These are phyloP conservation scores for Phaeosphaeriaceae sp. DNA, from an alignment of 2,329 filamentous ascomycete species.

Conservation along the genomic window DNA sequence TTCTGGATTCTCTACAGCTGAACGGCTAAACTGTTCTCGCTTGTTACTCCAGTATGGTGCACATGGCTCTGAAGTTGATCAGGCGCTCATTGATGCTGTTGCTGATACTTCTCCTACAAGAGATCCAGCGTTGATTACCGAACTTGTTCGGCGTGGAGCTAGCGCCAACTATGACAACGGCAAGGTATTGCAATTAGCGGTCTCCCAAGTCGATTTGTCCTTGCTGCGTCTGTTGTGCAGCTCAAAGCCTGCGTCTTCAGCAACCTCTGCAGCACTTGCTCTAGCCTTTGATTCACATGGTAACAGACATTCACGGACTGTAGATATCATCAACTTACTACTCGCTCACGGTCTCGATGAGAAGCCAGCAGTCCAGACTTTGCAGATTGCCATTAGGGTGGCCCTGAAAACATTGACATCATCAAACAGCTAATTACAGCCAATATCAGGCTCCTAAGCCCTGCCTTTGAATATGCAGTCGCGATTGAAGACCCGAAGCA, in stretches of 20 bases:
- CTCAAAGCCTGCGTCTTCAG: conserved; percentile 21
- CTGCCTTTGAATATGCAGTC: conserved; percentile 36
- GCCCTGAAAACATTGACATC: conserved; percentile 40
- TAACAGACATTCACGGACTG: conserved; percentile 26
- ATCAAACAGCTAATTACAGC: conserved; percentile 35
- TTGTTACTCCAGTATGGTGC: conserved; percentile 37
- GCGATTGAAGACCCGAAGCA: conserved; percentile 25
- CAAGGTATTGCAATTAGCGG: conserved; percentile 33
- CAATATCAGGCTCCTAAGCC: conserved; percentile 27
- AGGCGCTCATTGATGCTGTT: conserved; percentile 37
- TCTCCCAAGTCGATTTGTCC: conserved; percentile 34
- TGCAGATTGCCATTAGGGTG: conserved; percentile 39
- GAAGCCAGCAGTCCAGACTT: conserved; percentile 23
- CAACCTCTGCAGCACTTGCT: conserved; percentile 36
- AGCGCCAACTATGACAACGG: conserved; percentile 33
- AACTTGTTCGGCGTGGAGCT: conserved; percentile 33
- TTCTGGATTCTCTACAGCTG: conserved; percentile 25
- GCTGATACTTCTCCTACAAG: conserved; percentile 31
- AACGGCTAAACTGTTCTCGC: conserved; percentile 28
- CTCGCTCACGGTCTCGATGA: conserved; percentile 33
- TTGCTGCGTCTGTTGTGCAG: conserved; percentile 36
- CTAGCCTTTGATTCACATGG: conserved; percentile 35
- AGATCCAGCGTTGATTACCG: conserved; percentile 33
- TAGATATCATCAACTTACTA: conserved; percentile 37
- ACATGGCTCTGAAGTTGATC: conserved; percentile 34